Base-by-base conservation (phyloP, 306 rosid species). In the Parietaria judaica region DNA sequence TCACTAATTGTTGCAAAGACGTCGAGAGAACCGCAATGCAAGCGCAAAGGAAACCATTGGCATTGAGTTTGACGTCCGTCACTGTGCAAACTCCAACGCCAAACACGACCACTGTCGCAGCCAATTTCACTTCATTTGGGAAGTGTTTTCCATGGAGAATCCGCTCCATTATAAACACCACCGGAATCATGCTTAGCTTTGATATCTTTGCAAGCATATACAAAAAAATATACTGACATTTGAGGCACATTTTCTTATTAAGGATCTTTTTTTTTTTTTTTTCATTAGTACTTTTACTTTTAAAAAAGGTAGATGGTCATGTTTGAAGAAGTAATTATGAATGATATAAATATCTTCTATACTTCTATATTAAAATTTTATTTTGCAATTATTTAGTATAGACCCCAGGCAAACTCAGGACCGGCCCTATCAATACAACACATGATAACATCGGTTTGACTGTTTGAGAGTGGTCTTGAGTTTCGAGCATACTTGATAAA, bases 131-230 rank as follows among this genome's bases (percentile, higher is more conserved):
- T 75, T 81, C 80, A 59, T 64, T 75, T 58, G 86, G 74, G 55
- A 61, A 81, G 7, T 74, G 76, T 56, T 81, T 81, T 31, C 76
- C 76, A 63, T 81, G 83, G 39, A 81, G 67, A 59, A 81, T 81
- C 83, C 83, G 78, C 44, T 81, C 86, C 81, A 81, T 63, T 23
- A 81, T 65, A 59, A 83, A 81, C 12, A 81, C 86, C 58, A 81
- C 86, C 0, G 83, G 86, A 61, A 81, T 78, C 83, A 81, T 74
- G 76, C 86, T 81, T 60, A 81, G 59, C 59, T 78, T 81, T 3
- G 83, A 81, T 61, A 81, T 81, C 86, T 81, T 13, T 7, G 35
- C 3, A 3, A 16, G 17, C 49, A 13, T 6, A 50, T 4, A 49
- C 14, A 14, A 23, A 23, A 23, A 23, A 23, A 23, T 23, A 0